A percentile compares a stretch with the other conserved stretches of the same genome.
These are phyloP conservation scores for Penicillium sp. DNA, from an alignment of 2,329 filamentous ascomycete genomes.

Conservation along the genomic window DNA sequence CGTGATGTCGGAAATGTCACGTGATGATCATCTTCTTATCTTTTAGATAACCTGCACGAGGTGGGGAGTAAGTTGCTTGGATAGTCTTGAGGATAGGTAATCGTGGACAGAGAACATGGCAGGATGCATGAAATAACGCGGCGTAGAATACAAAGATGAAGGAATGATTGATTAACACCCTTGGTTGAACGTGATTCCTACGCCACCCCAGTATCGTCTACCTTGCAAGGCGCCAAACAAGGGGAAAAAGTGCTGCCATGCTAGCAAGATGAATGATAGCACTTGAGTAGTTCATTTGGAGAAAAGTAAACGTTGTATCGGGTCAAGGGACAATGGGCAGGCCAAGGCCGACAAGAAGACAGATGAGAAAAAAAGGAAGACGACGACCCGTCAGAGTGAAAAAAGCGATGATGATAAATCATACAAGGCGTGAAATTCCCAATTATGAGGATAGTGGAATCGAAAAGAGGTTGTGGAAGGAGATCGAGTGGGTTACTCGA, in stretches of 20 bases:
- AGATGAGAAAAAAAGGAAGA: slow-evolving; percentile 12
- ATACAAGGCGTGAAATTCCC: slow-evolving; percentile 23
- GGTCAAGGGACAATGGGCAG: background rate
- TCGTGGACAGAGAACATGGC: background rate
- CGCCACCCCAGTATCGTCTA: slow-evolving; percentile 9
- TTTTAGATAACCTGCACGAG: no score
- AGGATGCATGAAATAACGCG: background rate
- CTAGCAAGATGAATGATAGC: background rate
- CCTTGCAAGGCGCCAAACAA: slow-evolving; percentile 6
- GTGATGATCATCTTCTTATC: slow-evolving; percentile 9
- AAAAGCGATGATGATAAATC: slow-evolving; percentile 16
- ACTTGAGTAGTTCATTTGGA: slow-evolving; percentile 1
- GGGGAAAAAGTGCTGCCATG: background rate
- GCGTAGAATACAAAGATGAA: background rate
- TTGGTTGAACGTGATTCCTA: background rate
- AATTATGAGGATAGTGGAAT: slow-evolving; percentile 8
- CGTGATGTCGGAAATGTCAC: slow-evolving; percentile 23
- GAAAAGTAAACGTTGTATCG: slow-evolving; percentile 11
- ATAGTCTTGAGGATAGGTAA: background rate
- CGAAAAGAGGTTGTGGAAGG: background rate
- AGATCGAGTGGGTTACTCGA: slow-evolving; percentile 57
- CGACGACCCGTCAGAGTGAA: background rate
- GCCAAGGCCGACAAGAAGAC: slow-evolving; percentile 1
- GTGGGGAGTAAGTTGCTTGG: background rate
- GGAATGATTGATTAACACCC: background rate